These are phyloP conservation scores for Paecilomyces sp. DNA, from an alignment of 2,329 filamentous ascomycete genomes.

Conservation along the genomic window DNA sequence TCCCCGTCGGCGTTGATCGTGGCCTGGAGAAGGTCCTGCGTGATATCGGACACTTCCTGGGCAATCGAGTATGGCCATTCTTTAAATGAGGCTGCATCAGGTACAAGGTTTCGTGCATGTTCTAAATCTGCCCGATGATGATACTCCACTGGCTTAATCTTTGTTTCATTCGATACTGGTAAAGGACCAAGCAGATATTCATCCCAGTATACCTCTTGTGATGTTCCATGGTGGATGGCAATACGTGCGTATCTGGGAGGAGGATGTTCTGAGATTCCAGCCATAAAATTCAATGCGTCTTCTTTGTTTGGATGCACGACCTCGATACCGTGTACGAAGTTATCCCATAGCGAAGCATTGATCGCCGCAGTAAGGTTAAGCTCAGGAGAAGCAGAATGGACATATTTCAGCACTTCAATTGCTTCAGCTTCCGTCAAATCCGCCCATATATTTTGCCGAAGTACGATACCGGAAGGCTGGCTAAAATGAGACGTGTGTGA, in stretches of 20 bases:
- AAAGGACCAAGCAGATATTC: conserved; percentile 47
- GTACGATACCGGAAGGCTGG: too few species aligned
- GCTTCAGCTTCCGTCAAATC: too few species aligned
- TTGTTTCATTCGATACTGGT: conserved; percentile 34
- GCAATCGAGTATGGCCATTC: too few species aligned
- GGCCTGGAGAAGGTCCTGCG: too few species aligned
- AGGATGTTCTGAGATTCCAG: conserved; percentile 14
- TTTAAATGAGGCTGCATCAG: too few species aligned
- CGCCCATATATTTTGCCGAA: too few species aligned
- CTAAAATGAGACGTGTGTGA: too few species aligned
- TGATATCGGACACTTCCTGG: too few species aligned
- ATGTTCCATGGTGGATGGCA: conserved; percentile 41
- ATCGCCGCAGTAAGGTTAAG: too few species aligned
- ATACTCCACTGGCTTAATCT: conserved; percentile 34
- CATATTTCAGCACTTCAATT: too few species aligned
- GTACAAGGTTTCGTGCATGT: conserved; percentile 1
- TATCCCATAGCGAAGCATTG: conserved; percentile 22
- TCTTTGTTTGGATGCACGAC: conserved; percentile 45
- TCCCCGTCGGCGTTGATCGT: too few species aligned
- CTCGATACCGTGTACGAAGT: conserved; percentile 43
- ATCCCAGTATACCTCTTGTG: conserved; percentile 36
- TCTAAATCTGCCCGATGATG: conserved; percentile 20
- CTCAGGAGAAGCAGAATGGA: too few species aligned
- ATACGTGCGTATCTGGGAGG: conserved; percentile 41
- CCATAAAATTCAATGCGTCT: conserved; percentile 28